Conservation (phyloP, 345 rosid species). For the Syzygium oleosum region DNA sequence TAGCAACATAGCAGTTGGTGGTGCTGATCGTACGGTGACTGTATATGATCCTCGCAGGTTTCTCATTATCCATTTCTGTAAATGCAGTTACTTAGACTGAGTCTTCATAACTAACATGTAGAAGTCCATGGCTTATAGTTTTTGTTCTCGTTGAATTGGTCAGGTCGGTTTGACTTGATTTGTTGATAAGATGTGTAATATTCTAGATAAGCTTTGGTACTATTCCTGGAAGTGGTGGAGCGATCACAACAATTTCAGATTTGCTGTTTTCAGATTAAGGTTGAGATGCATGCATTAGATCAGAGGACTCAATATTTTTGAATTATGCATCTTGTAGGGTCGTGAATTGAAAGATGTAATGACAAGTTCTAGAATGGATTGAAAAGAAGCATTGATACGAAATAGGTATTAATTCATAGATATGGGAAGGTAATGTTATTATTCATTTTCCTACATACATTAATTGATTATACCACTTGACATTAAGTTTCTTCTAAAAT, state of each 20-base stretch:
- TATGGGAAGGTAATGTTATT: background rate
- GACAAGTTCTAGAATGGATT: background rate
- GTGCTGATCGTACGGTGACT: slow-evolving; percentile 60
- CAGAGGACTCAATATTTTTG: background rate
- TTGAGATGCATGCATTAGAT: background rate
- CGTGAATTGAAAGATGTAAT: background rate
- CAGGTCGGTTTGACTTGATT: background rate
- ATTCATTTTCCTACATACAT: background rate
- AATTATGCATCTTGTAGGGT: background rate
- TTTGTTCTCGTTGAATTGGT: background rate
- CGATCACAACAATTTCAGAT: background rate
- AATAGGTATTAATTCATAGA: background rate
- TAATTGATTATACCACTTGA: background rate
- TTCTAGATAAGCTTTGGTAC: background rate
- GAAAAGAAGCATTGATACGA: background rate
- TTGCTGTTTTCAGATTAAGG: background rate
- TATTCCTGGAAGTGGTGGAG: background rate
- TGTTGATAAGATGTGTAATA: background rate
- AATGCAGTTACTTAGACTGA: background rate
- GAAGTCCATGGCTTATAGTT: background rate
- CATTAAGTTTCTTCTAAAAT: background rate
- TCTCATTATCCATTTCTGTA: background rate
- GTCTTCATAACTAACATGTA: background rate
- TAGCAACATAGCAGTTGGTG: slow-evolving; percentile 54
- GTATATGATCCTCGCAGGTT: slow-evolving; percentile 79